Evolutionary conservation across 768 basidiomycete genomes (phyloP), one percentile per base, ranked within the genome.

Genomic region (Leccinum subgranulosum): DNA sequence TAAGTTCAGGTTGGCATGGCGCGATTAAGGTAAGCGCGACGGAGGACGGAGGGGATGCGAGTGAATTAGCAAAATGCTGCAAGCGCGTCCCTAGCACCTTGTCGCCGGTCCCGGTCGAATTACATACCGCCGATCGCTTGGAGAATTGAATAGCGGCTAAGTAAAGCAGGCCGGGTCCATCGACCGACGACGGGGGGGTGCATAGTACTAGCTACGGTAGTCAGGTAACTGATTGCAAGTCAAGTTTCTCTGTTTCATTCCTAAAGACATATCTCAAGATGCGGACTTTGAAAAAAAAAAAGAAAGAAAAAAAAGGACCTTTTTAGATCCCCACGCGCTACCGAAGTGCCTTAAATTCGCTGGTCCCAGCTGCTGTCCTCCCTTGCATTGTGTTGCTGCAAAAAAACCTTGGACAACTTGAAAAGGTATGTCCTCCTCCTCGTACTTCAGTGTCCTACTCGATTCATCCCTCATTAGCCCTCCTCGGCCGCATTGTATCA

Each of bases 401-500:
- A 69, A 75, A 72, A 64, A 47, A 54, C 29, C 57, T 11, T 21
- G 63, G 62, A 68, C 67, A 52, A 43, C 68, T 74, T 73, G 71
- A 58, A 63, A 81, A 83, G 76, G 81, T 81, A 79, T 62, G 60
- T 73, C 67, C 58, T 64, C 58, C 51, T 49, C 64, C 53, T 54
- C 61, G n/a, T 55, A 49, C 64, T 27, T 17, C 6, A n/a, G 34
- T 34, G 14, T 21, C 19, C 7, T 12, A 43, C 17, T 19, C 1
- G 5, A 19, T 5, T 2, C 11, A 0, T 43, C n/a, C 11, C 9
- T 43, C 19, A 12, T 27, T 9, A 47, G 81, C 77, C 76, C 73
- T 69, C 31, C 75, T 69, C 73, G 77, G 79, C 82, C 81, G 74
- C 77, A 79, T 83, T 92, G 89, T 92, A 92, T 70, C 85, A 90